Conservation (phyloP, 306 rosid genomes). For the Cucumis cinereus region DNA sequence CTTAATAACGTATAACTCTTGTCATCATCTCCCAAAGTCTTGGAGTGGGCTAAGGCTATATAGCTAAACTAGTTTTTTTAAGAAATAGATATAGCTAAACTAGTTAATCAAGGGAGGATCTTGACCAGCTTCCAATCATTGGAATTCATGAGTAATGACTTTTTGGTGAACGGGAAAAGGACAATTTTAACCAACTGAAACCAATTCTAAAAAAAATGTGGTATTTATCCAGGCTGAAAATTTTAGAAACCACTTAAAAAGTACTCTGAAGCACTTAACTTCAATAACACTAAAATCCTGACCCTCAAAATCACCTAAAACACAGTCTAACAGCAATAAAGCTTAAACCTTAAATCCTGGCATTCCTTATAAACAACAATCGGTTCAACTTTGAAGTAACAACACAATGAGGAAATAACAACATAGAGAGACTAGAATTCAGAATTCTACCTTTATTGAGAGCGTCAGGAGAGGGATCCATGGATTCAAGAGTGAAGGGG, state of each 20-base stretch:
- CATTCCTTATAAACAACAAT: neutral
- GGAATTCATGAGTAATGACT: neutral
- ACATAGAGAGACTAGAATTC: conserved; percentile 5
- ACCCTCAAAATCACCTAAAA: neutral
- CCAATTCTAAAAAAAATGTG: neutral
- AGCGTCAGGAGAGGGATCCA: conserved; percentile 73
- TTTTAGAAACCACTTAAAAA: neutral
- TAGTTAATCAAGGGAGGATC: neutral
- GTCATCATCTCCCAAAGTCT: neutral
- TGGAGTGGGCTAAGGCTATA: neutral
- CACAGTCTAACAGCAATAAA: neutral
- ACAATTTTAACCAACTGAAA: neutral
- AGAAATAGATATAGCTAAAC: too few species aligned
- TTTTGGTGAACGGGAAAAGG: neutral
- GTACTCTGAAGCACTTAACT: neutral
- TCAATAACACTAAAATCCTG: neutral
- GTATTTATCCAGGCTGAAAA: neutral
- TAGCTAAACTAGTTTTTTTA: neutral
- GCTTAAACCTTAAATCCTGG: neutral
- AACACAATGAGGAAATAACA: neutral
- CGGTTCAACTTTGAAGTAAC: neutral
- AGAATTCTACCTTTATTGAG: conserved; percentile 44
- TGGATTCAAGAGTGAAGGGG: conserved; percentile 58
- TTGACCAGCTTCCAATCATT: neutral
- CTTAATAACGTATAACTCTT: neutral